Evolutionary conservation across 305 asterid genomes (phyloP).

Genomic region (Caryopteris hybrid): DNA sequence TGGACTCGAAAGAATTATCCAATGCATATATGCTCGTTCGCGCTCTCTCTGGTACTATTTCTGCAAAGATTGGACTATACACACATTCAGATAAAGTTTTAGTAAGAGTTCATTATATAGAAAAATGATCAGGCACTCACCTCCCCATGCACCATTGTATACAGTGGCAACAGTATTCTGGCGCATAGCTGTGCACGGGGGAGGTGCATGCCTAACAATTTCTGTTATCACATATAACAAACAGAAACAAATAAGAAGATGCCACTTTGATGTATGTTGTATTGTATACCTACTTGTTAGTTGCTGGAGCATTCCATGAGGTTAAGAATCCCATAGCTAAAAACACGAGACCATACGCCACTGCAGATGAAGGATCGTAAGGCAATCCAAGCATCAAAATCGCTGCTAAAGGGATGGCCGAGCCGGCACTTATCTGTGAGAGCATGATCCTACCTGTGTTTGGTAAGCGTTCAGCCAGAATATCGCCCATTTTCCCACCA

Average conservation of each 20-base stretch:
- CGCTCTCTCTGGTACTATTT: constrained; percentile 67
- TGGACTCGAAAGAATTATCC: constrained; percentile 75
- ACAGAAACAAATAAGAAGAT: too few relatives aligned
- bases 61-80: constrained; percentile 81
- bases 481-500: constrained; percentile 82
- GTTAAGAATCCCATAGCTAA: constrained; percentile 55
- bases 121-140: too few relatives aligned
- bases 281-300: constrained; percentile 80
- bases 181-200: too few relatives aligned
- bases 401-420: constrained; percentile 75
- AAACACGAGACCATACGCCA: constrained; percentile 53
- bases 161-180: too few relatives aligned
- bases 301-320: constrained; percentile 81
- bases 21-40: constrained; percentile 79
- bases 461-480: constrained; percentile 52
- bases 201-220: too few relatives aligned
- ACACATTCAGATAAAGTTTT: neutral
- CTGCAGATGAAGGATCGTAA: constrained; percentile 47
- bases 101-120: too few relatives aligned
- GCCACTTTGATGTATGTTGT: too few relatives aligned
- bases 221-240: too few relatives aligned
- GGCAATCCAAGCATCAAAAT: constrained; percentile 65
- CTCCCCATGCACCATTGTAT: too few relatives aligned
- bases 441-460: constrained; percentile 65
- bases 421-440: constrained; percentile 79